Evolutionary conservation across 176 grass and related monocot species (phyloP).

Genomic region (barley (Hordeum vulgare)): MorexV3_pseudomolecules_assembly NC_058523.1:488410259-488410758

Average conservation of each 20-base stretch:
- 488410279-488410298: neutral
- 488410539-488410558: neutral
- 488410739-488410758: neutral
- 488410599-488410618: neutral
- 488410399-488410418: slow-evolving; percentile 60
- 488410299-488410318: neutral
- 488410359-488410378: neutral
- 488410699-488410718: neutral
- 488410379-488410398: neutral
- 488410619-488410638: neutral
- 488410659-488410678: slow-evolving; percentile 11
- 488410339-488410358: neutral
- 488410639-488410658: neutral
- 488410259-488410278: slow-evolving; percentile 9
- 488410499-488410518: slow-evolving; percentile 45
- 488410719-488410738: too few species aligned
- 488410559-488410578: neutral
- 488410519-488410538: neutral
- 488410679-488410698: slow-evolving; percentile 25
- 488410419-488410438: slow-evolving; percentile 1
- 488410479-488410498: slow-evolving; percentile 27
- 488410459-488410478: slow-evolving; percentile 31
- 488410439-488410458: slow-evolving; percentile 23
- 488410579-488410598: neutral
- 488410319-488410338: neutral